A percentile compares a stretch with the other conserved stretches of the same genome.
Evolutionary conservation across 2,329 filamentous ascomycete genomes (phyloP).

Genomic region (Paracorniculantispora psalliotae): DNA sequence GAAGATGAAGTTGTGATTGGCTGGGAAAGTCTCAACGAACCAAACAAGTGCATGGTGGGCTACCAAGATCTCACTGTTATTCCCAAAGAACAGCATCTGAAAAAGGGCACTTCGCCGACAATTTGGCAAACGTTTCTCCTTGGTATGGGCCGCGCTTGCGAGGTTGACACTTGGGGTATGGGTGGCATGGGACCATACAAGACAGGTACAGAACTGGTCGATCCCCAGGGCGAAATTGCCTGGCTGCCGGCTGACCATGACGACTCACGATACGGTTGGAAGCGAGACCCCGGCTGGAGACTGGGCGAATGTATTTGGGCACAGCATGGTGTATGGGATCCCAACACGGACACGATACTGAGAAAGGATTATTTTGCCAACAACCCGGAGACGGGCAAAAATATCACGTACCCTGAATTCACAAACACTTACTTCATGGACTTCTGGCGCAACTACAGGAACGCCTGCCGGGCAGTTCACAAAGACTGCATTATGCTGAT

Average conservation of each 20-base stretch:
- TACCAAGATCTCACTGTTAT: slow-evolving; percentile 76
- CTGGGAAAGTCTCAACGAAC: slow-evolving; percentile 96
- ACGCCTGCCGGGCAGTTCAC: slow-evolving; percentile 71
- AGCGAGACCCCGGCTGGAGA: slow-evolving; percentile 81
- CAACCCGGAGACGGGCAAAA: slow-evolving; percentile 67
- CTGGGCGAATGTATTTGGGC: slow-evolving; percentile 96
- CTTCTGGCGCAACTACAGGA: slow-evolving; percentile 71
- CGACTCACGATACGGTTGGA: slow-evolving; percentile 85
- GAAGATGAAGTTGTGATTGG: slow-evolving; percentile 85
- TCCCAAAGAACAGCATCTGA: slow-evolving; percentile 80
- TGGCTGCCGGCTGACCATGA: slow-evolving; percentile 84
- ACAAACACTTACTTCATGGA: slow-evolving; percentile 90
- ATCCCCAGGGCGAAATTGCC: slow-evolving; percentile 77
- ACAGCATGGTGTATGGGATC: slow-evolving; percentile 94
- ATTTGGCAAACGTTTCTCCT: slow-evolving; percentile 91
- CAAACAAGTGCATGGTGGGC: slow-evolving; percentile 81
- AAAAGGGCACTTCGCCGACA: slow-evolving; percentile 89
- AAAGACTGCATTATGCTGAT: slow-evolving; percentile 81
- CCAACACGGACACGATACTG: slow-evolving; percentile 67
- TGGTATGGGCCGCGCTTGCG: slow-evolving; percentile 84
- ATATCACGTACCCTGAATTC: slow-evolving; percentile 76
- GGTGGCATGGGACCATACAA: slow-evolving; percentile 90
- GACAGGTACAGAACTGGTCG: slow-evolving; percentile 74
- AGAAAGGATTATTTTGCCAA: slow-evolving; percentile 85
- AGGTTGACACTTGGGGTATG: slow-evolving; percentile 90